Evolutionary conservation across 345 rosid genomes (phyloP), one percentile per base, ranked within the genome.

Genomic region (Anacardium occidentale): DNA sequence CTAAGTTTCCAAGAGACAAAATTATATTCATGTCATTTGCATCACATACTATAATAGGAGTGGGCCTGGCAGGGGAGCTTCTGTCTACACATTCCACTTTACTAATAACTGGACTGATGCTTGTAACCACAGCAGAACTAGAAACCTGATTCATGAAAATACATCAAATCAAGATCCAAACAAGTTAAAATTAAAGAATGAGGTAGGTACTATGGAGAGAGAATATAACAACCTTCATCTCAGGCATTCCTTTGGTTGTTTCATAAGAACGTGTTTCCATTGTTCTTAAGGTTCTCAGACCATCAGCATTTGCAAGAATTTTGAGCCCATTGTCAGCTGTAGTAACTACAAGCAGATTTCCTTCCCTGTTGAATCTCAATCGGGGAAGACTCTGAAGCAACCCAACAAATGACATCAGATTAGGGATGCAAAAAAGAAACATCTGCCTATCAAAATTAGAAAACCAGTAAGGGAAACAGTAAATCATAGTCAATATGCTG

Each of bases 331-430:
- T 87, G 77, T 87, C 91, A 2, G 80, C 85, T 42, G 92, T 86
- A 56, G 90, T 82, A 67, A 82, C 91, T 63, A 84, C 92, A 71
- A 90, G 85, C 52, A 90, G 79, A 74, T 72, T 84, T 21, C 96
- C 96, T 45, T 87, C 90, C 82, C 84, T 88, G 88, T 87, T 90
- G 85, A 90, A 90, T 69, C 88, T 85, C 81, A 90, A 62, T 11
- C 89, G 77, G 20, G 96, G 93, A 71, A 76, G 79, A 74, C 62
- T 74, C 94, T 89, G 79, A 73, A 42, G 64, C 58, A 68, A 52
- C 24, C 74, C 73, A 47, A 67, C 18, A 5, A 70, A 77, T 68
- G 52, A 72, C 10, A 50, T 61, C 40, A 77, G 60, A 67, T 56
- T 29, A 62, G 47, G 25, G 7, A 72, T 17, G 44, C 61, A 52